Evolutionary conservation across 2,329 filamentous ascomycete species (phyloP).

Genomic region (Nemania sp.): DNA sequence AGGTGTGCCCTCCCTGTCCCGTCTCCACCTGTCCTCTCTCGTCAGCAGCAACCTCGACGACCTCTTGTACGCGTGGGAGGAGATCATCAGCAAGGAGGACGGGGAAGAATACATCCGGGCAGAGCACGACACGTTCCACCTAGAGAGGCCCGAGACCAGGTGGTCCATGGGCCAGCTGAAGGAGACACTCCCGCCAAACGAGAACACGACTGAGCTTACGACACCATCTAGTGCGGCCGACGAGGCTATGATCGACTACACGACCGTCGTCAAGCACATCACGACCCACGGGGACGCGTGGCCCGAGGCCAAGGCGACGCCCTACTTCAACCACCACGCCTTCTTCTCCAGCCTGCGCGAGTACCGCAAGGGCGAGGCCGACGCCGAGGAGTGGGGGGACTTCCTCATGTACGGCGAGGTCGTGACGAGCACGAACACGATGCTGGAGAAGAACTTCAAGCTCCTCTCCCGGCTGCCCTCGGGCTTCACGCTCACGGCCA

Average conservation of each 20-base stretch:
- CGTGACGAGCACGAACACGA: constrained; percentile 89
- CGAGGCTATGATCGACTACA: constrained; percentile 74
- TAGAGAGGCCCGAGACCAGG: constrained; percentile 68
- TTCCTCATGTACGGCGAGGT: constrained; percentile 87
- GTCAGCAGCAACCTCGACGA: constrained; percentile 67
- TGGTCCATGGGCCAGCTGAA: constrained; percentile 62
- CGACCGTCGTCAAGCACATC: constrained; percentile 72
- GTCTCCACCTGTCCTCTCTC: constrained; percentile 77
- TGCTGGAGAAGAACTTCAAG: constrained; percentile 86
- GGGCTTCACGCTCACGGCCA: constrained; percentile 87
- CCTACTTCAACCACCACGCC: constrained; percentile 81
- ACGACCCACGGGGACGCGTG: constrained; percentile 70
- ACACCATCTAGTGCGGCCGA: constrained; percentile 39
- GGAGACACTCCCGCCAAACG: constrained; percentile 53
- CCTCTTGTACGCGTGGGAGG: constrained; percentile 67
- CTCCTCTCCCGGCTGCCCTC: constrained; percentile 76
- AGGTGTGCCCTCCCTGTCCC: constrained; percentile 77
- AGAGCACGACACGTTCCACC: constrained; percentile 80
- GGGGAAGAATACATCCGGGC: constrained; percentile 75
- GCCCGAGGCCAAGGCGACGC: constrained; percentile 74
- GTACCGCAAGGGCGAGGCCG: constrained; percentile 64
- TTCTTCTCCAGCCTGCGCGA: constrained; percentile 74
- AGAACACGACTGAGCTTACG: constrained; percentile 35
- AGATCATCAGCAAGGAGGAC: constrained; percentile 68
- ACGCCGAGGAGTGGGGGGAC: constrained; percentile 72